Evolutionary conservation across 805 yeast species (phyloP), one percentile per base, ranked within the genome.

Genomic region (Ogataea kodamae): DNA sequence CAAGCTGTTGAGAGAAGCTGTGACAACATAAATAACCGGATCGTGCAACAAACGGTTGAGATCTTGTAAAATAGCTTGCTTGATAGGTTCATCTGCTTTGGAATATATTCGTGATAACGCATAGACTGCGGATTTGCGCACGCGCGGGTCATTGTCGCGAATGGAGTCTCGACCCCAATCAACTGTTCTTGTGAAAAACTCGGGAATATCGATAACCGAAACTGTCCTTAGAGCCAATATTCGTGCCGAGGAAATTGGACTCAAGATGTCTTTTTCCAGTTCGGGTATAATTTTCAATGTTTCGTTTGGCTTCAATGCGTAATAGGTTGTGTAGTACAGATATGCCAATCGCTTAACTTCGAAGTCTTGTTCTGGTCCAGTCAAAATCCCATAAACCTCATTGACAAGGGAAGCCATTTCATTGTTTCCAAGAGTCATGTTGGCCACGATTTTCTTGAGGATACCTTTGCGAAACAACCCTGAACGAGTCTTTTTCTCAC

Each of bases 341-440:
- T 76, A 78, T 43, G 89, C 79, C 64, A 86, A 67, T 42, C 81
- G 72, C 51, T 84, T 76, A 33, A 81, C 65, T 45, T 84, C 94
- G 18, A 77, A 39, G 58, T 86, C 95, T 3, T 33, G 29, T 46
- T 56, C 42, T 51, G 48, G 18, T 37, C 48, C 56, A 28, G 66
- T 64, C 50, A 82, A 62, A n/a, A 79, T 59, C 21, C 56, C 52
- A 5, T 75, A 39, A 5, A 86, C 70, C 32, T 85, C 94, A 1
- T 79, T 78, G 50, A 80, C 73, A 35, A 90, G 54, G 12, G 62
- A 55, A 8, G 76, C 67, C 74, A 88, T 75, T 52, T 90, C 96
- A 36, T 71, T 71, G 55, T 85, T 86, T 30, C 88, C 87, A 59
- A 87, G 68, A 5, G 94, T 81, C 58, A 87, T 71, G 57, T 88